phyloP scores from a whole-genome alignment of 306 rosid species.

The Canavalia ensiformis region DNA sequence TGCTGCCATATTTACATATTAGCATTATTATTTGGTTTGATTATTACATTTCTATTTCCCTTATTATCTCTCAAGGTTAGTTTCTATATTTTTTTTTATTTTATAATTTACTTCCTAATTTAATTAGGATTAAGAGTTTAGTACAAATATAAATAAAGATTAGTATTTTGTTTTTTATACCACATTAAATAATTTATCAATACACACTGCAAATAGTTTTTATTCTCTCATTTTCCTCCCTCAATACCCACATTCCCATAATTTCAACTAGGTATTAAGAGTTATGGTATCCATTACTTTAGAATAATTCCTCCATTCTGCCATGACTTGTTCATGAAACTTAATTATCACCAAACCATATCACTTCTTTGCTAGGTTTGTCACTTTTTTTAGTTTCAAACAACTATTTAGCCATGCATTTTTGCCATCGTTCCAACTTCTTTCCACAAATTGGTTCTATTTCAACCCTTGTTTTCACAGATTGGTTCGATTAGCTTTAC shows the following conservation, averaged over 20 bases:
- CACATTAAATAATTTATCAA: neutral
- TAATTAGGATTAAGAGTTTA: neutral
- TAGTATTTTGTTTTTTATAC: neutral
- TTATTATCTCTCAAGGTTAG: neutral
- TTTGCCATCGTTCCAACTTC: constrained; percentile 13
- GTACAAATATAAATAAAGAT: neutral
- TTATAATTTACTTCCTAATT: neutral
- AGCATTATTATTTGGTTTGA: neutral
- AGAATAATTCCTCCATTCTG: neutral
- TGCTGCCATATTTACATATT: neutral
- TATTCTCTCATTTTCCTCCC: too few species aligned
- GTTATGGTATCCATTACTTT: neutral
- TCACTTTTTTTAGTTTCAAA: neutral
- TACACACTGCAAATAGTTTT: too few species aligned
- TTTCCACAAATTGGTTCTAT: neutral
- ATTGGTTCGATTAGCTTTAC: neutral
- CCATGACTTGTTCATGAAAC: neutral
- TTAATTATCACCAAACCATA: neutral
- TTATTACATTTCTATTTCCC: neutral
- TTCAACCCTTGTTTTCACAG: neutral
- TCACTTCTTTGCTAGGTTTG: neutral
- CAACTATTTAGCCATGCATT: neutral
- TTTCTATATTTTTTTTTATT: neutral
- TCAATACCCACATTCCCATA: neutral
- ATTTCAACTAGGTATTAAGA: neutral